Base-by-base conservation (phyloP, 192 early-diverging fungal species). In the Chytriomyces sp. region DNA sequence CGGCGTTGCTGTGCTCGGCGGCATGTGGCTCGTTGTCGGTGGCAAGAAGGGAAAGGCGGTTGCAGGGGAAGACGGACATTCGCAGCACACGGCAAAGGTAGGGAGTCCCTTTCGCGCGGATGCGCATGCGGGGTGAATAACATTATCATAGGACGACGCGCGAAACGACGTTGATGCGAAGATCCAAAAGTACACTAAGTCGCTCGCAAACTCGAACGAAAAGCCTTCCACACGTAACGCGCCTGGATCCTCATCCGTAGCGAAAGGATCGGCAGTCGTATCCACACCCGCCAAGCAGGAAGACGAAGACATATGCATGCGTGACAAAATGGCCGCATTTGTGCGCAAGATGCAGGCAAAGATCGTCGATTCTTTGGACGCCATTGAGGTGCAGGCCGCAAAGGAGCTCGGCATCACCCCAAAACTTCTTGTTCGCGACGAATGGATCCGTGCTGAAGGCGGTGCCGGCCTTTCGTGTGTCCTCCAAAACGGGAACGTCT, bases 401-500 rank as follows among this genome's bases (percentile, higher is more conserved):
- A 33, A 70, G 39, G 68, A 70, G 26, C 36, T 59, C 6, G 68
- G 68, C 6, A 39, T 59, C 8, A n/a, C n/a, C 10, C 68, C 68
- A 25, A 58, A 44, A 28, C 34, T 70, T 32, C 97, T 96, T 75
- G 67, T 82, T 22, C 84, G 88, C 28, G 94, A 95, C 77, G 57
- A 77, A 26, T 99, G 97, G 97, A 76, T 88, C 57, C 87, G 97
- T 25, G 78, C 79, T n/a, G 94, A 98, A 74, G 96, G 96, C 36
- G 97, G 97, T 7, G 90, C 92, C 49, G 97, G 97, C 28, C 89
- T 93, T 56, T 94, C 95, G 25, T 93, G 92, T 78, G 92, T 98
- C 7, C 73, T 99, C 34, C 93, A 95, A 73, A 91, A 93, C 52
- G 95, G 96, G 63, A 90, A 90, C 53, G 93, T 93, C 25, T 94